Evolutionary conservation across 2,329 filamentous ascomycete genomes (phyloP).

Genomic region (Neophaeococcomyces mojaviensis): DNA sequence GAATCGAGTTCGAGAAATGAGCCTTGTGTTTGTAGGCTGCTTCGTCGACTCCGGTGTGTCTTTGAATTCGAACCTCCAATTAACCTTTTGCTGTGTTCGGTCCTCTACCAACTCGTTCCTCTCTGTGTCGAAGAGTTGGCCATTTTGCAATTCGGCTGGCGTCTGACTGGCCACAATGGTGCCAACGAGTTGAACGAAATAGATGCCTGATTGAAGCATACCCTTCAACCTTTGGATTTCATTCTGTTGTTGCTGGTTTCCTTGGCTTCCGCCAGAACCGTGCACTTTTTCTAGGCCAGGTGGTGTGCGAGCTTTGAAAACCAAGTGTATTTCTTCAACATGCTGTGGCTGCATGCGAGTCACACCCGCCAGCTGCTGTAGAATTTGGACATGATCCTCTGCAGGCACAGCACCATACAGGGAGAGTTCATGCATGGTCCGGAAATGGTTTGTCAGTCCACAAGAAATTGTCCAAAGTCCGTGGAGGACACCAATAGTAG

Average conservation of each 20-base stretch:
- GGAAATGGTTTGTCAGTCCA: not conserved
- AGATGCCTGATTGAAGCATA: conserved; percentile 45
- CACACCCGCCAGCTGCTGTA: conserved; percentile 55
- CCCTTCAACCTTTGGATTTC: conserved; percentile 40
- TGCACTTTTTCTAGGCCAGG: conserved; percentile 33
- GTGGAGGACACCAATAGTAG: not conserved
- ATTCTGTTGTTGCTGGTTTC: conserved; percentile 30
- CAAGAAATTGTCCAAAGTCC: not conserved
- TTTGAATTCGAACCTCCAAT: conserved; percentile 40
- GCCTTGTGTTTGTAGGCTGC: conserved; percentile 46
- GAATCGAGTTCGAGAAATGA: conserved; percentile 43
- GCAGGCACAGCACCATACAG: conserved; percentile 53
- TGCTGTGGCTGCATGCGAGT: conserved; percentile 54
- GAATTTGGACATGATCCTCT: conserved; percentile 51
- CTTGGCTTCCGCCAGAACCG: conserved; percentile 35
- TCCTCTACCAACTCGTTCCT: conserved; percentile 1
- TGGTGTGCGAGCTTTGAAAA: conserved; percentile 51
- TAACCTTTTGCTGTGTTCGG: conserved; percentile 6
- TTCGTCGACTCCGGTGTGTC: conserved; percentile 46
- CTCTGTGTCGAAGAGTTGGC: conserved; percentile 11
- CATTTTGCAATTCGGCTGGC: not conserved
- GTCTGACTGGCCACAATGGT: conserved; percentile 23
- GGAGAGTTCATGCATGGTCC: conserved; percentile 54
- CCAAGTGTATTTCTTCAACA: conserved; percentile 47
- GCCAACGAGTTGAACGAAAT: conserved; percentile 47